phyloP scores from a whole-genome alignment of 75 land plant species.

The Azolla pinnata region DNA sequence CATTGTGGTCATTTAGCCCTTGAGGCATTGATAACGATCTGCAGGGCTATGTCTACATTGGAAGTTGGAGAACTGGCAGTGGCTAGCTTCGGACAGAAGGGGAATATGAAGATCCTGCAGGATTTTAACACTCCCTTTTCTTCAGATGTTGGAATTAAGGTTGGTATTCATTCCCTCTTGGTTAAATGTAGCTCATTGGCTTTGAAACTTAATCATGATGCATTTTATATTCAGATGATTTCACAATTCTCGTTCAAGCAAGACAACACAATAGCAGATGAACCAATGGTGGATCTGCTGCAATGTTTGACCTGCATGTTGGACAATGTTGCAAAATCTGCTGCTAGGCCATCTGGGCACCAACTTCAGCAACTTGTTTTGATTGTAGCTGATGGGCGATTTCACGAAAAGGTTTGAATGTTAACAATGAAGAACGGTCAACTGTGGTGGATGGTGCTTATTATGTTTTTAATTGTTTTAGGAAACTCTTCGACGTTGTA shows the following conservation, averaged over 20 bases:
- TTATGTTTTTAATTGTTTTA: no score
- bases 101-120: conserved; percentile 79
- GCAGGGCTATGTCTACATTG: conserved; percentile 89
- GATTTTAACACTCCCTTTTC: conserved; percentile 84
- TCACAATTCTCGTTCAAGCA: conserved; percentile 82
- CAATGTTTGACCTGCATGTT: conserved; percentile 62
- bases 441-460: no score
- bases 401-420: conserved; percentile 75
- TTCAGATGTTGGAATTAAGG: conserved; percentile 70
- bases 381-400: conserved; percentile 89
- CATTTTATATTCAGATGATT: conserved; percentile 46
- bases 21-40: conserved; percentile 87
- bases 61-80: conserved; percentile 94
- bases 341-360: conserved; percentile 65
- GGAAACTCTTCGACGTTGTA: conserved; percentile 62
- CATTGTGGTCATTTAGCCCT: conserved; percentile 83
- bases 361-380: conserved; percentile 82
- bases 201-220: not conserved
- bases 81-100: conserved; percentile 89
- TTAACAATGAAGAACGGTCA: no score
- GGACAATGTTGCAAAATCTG: conserved; percentile 48
- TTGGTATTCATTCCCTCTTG: no score
- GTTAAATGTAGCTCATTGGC: no score
- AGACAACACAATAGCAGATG: conserved; percentile 82
- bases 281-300: conserved; percentile 82